Percentiles rank a stretch among this genome's conserved stretches.
These are phyloP conservation scores for Cladosporium oxysporum DNA, from an alignment of 2,329 filamentous ascomycete species.

Conservation along the genomic window DNA sequence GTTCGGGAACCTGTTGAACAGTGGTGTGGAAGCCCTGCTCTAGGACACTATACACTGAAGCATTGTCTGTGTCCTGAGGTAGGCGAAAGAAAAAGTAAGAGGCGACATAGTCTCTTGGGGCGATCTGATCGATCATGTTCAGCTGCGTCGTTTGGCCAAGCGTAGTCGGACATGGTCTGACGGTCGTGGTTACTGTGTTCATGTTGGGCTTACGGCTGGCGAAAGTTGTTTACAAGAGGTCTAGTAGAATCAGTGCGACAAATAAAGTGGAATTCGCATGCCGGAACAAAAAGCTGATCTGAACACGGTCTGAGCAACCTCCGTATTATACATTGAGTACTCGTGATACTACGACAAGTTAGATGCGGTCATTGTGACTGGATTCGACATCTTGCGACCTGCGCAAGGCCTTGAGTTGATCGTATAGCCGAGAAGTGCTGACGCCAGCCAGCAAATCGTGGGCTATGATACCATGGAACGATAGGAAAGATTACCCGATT, in stretches of 20 bases:
- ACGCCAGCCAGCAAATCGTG: neutral
- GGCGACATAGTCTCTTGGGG: slow-evolving; percentile 18
- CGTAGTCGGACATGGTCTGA: slow-evolving; percentile 4
- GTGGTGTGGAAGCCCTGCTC: slow-evolving; percentile 12
- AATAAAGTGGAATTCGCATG: neutral
- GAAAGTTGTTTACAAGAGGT: neutral
- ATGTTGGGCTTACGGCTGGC: neutral
- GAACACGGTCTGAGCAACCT: neutral
- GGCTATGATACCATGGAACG: neutral
- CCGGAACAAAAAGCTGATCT: neutral
- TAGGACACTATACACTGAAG: neutral
- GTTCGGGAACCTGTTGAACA: slow-evolving; percentile 14
- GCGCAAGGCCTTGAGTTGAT: neutral
- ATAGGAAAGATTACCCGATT: neutral
- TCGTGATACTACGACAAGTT: neutral
- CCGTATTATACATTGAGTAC: neutral
- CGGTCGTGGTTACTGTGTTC: slow-evolving; percentile 16
- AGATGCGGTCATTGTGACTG: neutral
- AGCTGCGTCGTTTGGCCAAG: slow-evolving; percentile 19
- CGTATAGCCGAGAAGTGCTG: neutral
- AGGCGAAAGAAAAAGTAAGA: slow-evolving; percentile 19
- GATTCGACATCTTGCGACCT: neutral
- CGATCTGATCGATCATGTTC: slow-evolving; percentile 22
- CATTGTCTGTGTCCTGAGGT: neutral
- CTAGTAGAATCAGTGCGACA: neutral